phyloP scores from a whole-genome alignment of 2,329 filamentous ascomycete genomes.

The Decorospora gaudefroyi region DNA sequence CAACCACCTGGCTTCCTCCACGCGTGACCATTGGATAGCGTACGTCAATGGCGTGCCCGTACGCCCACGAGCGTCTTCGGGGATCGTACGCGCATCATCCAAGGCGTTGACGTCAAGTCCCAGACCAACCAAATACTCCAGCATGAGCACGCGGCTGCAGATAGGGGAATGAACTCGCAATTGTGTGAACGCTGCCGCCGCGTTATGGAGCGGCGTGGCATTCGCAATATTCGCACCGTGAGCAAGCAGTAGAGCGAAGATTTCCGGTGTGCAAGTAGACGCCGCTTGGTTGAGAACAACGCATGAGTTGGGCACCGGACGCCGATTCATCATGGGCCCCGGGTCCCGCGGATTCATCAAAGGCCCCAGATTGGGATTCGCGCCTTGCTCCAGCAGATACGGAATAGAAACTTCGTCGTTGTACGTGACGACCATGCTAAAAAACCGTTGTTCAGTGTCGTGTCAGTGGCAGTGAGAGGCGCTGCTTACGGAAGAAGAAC shows the following conservation, averaged over 20 bases:
- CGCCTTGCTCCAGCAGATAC: slow-evolving; percentile 3
- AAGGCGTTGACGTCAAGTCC: slow-evolving; percentile 8
- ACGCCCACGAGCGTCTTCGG: not conserved
- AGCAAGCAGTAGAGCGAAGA: slow-evolving; percentile 7
- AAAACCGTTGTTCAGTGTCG: not conserved
- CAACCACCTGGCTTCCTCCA: slow-evolving; percentile 16
- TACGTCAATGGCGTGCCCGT: slow-evolving; percentile 2
- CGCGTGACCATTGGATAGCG: slow-evolving; percentile 9
- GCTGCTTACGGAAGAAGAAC: slow-evolving; percentile 5
- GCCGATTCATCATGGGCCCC: not conserved
- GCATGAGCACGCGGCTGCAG: slow-evolving; percentile 10
- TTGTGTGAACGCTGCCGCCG: not conserved
- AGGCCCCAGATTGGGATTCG: slow-evolving; percentile 5
- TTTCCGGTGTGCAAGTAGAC: slow-evolving; percentile 2
- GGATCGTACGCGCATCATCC: slow-evolving; percentile 1
- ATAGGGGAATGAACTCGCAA: slow-evolving; percentile 1
- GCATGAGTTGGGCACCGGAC: not conserved
- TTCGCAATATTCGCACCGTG: slow-evolving; percentile 1
- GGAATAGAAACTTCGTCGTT: slow-evolving; percentile 11
- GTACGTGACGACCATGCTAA: not conserved
- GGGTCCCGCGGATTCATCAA: not conserved
- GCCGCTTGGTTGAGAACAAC: slow-evolving; percentile 5
- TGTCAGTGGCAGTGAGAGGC: not conserved
- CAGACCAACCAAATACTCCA: slow-evolving; percentile 13
- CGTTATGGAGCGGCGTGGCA: not conserved